Conservation (phyloP, 768 basidiomycete genomes). For the Mycena maculata region DNA sequence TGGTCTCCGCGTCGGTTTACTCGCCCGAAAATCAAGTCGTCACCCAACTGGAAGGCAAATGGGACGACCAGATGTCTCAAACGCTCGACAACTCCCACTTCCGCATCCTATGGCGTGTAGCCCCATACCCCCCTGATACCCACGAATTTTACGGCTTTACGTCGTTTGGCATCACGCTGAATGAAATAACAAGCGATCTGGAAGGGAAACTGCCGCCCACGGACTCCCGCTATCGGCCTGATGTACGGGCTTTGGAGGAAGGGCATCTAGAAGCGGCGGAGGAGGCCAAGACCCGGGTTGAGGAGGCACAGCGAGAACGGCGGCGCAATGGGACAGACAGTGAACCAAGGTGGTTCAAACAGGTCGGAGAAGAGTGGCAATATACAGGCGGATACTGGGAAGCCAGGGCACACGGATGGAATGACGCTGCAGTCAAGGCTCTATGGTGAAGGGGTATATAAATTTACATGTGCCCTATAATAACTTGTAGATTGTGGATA, state of each 20-base stretch:
- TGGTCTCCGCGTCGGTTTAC: slow-evolving; percentile 71
- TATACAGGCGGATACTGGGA: slow-evolving; percentile 91
- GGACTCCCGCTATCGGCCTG: slow-evolving; percentile 85
- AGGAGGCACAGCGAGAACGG: slow-evolving; percentile 82
- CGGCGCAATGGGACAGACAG: slow-evolving; percentile 69
- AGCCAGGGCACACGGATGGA: slow-evolving; percentile 73
- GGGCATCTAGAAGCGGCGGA: slow-evolving; percentile 81
- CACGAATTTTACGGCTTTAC: slow-evolving; percentile 88
- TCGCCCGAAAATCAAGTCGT: slow-evolving; percentile 64
- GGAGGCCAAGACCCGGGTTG: slow-evolving; percentile 74
- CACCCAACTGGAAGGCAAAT: slow-evolving; percentile 85
- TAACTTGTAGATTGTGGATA: too few relatives aligned
- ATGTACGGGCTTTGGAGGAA: slow-evolving; percentile 85
- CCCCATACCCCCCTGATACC: slow-evolving; percentile 77
- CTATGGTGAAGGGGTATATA: slow-evolving; percentile 70
- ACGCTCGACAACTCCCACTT: slow-evolving; percentile 75
- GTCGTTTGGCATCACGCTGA: slow-evolving; percentile 79
- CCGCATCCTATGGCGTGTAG: slow-evolving; percentile 81
- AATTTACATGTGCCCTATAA: too few relatives aligned
- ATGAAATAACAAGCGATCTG: slow-evolving; percentile 80
- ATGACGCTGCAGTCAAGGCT: slow-evolving; percentile 56
- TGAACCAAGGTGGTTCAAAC: slow-evolving; percentile 81
- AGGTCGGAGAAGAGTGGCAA: slow-evolving; percentile 76
- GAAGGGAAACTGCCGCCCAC: slow-evolving; percentile 76
- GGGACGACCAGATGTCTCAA: slow-evolving; percentile 86